Conservation (phyloP, 2,329 filamentous ascomycete species). For the Aureobasidium uvarum region DNA sequence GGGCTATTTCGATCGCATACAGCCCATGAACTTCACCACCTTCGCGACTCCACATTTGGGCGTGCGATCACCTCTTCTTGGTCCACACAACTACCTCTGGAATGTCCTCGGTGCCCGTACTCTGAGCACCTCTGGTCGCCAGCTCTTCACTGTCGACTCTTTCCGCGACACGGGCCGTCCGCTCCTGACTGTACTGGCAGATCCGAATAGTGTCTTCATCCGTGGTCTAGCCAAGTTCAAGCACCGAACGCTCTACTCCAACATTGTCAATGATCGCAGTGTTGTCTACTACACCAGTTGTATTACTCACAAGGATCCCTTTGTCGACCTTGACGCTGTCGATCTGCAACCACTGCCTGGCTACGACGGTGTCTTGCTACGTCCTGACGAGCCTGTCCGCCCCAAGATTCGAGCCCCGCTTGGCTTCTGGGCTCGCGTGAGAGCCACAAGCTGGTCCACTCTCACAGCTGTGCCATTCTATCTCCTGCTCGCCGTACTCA, state of each 20-base stretch:
- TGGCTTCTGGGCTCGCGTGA: conserved; percentile 30
- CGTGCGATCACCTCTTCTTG: conserved; percentile 46
- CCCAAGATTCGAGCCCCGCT: conserved; percentile 39
- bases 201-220: conserved; percentile 82
- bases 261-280: conserved; percentile 80
- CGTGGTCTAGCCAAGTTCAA: conserved; percentile 73
- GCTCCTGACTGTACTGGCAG: conserved; percentile 75
- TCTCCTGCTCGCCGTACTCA: conserved; percentile 63
- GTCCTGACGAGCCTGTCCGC: conserved; percentile 61
- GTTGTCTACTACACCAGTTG: conserved; percentile 80
- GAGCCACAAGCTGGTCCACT: conserved; percentile 36
- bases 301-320: conserved; percentile 77
- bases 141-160: conserved; percentile 81
- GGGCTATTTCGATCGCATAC: conserved; percentile 72
- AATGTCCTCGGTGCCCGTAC: conserved; percentile 82
- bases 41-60: conserved; percentile 77
- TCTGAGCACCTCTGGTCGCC: conserved; percentile 77
- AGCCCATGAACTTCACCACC: conserved; percentile 89
- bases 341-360: conserved; percentile 71
- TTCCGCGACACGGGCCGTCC: conserved; percentile 83
- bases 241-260: conserved; percentile 75
- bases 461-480: conserved; percentile 61
- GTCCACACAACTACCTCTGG: conserved; percentile 50
- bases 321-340: conserved; percentile 62
- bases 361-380: conserved; percentile 72